A percentile compares a stretch with the other conserved stretches of the same genome.
Evolutionary conservation across 192 early-diverging fungal species (phyloP).

Genomic region (Oehlia diaphana): DNA sequence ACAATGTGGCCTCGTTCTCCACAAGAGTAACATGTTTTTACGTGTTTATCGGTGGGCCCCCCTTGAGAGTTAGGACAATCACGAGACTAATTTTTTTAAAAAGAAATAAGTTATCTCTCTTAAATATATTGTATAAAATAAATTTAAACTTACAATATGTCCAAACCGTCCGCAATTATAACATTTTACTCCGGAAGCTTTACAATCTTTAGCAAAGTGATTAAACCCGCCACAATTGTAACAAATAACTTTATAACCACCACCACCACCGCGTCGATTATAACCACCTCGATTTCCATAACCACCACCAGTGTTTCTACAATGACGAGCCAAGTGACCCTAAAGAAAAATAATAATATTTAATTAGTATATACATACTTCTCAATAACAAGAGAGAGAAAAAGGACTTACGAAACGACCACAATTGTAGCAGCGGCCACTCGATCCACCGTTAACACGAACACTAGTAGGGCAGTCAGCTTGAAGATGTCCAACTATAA

Average conservation of each 20-base stretch:
- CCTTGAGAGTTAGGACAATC: conserved; percentile 37
- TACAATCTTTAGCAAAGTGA: conserved; percentile 55
- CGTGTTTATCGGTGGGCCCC: conserved; percentile 30
- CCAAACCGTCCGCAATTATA: conserved; percentile 57
- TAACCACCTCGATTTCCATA: neutral
- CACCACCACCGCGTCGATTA: conserved; percentile 8
- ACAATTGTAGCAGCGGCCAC: conserved; percentile 49
- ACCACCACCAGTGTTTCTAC: conserved; percentile 12
- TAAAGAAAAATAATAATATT: conserved; percentile 21
- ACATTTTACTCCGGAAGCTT: conserved; percentile 54
- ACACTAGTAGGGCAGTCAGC: conserved; percentile 44
- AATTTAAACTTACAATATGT: conserved; percentile 47
- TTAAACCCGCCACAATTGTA: conserved; percentile 57
- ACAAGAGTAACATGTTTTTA: conserved; percentile 45
- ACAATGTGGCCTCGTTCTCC: conserved; percentile 46
- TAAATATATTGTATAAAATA: neutral
- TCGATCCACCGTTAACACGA: conserved; percentile 34
- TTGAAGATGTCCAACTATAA: conserved; percentile 54
- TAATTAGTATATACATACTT: neutral
- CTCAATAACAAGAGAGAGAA: neutral
- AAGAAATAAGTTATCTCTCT: neutral
- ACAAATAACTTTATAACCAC: conserved; percentile 40
- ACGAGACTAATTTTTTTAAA: conserved; percentile 38
- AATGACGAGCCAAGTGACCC: conserved; percentile 56
- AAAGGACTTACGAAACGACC: conserved; percentile 47